A percentile compares a stretch with the other conserved stretches of the same genome.
Conservation (phyloP, 108 stramenopile species). For the Cylindrotheca closterium region DNA sequence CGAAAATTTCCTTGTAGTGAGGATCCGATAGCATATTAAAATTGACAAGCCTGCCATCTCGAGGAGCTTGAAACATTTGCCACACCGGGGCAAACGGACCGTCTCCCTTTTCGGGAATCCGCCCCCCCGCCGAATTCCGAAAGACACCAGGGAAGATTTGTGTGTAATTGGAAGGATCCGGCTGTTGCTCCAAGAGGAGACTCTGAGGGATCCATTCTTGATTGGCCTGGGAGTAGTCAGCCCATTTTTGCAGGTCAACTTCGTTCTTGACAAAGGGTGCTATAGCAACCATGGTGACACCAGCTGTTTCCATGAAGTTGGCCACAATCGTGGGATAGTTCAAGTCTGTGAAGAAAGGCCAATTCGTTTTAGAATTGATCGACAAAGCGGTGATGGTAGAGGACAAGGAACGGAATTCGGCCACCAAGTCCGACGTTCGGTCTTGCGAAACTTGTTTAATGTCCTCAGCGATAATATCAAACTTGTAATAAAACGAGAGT, state of each 20-base stretch:
- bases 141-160: no score
- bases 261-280: conserved; percentile 4
- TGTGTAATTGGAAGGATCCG: no score
- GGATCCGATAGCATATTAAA: conserved; percentile 47
- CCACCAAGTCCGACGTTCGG: neutral
- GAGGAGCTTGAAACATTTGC: conserved; percentile 46
- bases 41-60: conserved; percentile 45
- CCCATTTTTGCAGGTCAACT: conserved; percentile 1
- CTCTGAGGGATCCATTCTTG: no score
- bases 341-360: no score
- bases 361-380: neutral
- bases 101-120: no score
- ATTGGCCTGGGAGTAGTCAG: conserved; percentile 1
- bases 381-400: conserved; percentile 2
- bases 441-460: neutral
- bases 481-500: no score
- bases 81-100: conserved; percentile 46
- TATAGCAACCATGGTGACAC: neutral
- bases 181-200: no score
- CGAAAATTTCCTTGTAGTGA: conserved; percentile 33
- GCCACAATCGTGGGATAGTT: no score
- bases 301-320: neutral
- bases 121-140: no score
- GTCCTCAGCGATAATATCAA: neutral
- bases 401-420: neutral